phyloP scores from a whole-genome alignment of 441 rosid genomes.

The Mallotus repandus region DNA sequence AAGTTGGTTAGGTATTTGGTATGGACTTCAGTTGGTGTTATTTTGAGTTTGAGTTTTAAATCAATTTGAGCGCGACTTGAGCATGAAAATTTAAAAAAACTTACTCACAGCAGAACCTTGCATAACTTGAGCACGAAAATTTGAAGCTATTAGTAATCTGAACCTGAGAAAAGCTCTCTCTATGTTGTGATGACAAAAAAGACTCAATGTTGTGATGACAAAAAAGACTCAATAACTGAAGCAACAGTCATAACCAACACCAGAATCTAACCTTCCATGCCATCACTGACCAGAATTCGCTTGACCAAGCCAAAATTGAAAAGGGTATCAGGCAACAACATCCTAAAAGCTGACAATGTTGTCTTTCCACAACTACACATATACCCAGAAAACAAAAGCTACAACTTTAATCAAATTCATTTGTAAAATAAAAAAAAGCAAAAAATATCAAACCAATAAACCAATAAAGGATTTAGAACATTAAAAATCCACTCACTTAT shows the following conservation, averaged over 20 bases:
- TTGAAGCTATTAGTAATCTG: conserved; percentile 2
- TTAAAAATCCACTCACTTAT: conserved; percentile 45
- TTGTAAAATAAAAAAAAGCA: not conserved
- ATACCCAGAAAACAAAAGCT: no score
- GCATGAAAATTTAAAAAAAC: no score
- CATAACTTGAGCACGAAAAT: no score
- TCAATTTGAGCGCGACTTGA: no score
- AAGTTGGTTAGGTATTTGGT: no score
- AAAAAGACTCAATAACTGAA: conserved; percentile 81
- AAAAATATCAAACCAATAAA: not conserved
- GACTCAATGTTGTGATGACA: no score
- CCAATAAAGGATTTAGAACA: not conserved
- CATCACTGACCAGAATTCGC: conserved; percentile 32
- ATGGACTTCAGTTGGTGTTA: no score
- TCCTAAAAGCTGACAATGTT: conserved; percentile 84
- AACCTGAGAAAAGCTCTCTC: conserved; percentile 59
- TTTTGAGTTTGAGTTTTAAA: no score
- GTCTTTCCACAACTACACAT: conserved; percentile 90
- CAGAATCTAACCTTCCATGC: conserved; percentile 26
- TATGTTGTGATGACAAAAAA: conserved; percentile 37
- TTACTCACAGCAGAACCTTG: no score
- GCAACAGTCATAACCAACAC: conserved; percentile 74
- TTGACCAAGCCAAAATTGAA: conserved; percentile 37
- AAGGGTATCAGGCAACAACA: conserved; percentile 55
- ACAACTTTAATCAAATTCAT: not conserved